phyloP scores from a whole-genome alignment of 148 eudicot genomes.

The Drosera capensis region DNA sequence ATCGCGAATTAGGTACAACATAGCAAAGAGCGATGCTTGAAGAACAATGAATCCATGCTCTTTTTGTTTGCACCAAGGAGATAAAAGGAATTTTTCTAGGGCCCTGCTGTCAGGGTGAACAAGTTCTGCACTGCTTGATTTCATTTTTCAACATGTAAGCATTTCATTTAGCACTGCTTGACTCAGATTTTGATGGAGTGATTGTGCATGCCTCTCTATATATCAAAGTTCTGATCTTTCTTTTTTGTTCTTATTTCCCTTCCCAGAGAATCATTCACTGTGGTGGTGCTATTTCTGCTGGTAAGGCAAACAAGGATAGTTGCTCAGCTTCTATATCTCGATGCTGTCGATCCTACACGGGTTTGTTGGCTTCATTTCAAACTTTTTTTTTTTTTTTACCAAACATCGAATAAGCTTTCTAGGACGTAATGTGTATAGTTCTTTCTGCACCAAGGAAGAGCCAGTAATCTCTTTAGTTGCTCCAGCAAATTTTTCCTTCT shows the following conservation, averaged over 20 bases:
- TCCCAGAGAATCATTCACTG: conserved; percentile 95
- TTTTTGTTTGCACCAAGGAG: too few species aligned
- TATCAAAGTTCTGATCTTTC: neutral
- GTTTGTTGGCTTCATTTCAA: conserved; percentile 14
- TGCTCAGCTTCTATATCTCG: conserved; percentile 85
- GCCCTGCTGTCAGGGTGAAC: too few species aligned
- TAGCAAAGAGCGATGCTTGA: too few species aligned
- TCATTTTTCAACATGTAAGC: conserved; percentile 73
- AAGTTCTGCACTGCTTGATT: too few species aligned
- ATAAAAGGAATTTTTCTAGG: too few species aligned
- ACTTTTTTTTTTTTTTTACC: too few species aligned
- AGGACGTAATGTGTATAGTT: too few species aligned
- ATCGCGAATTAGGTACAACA: too few species aligned
- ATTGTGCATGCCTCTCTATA: neutral
- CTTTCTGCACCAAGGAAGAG: too few species aligned
- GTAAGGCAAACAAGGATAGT: conserved; percentile 87
- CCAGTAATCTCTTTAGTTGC: too few species aligned
- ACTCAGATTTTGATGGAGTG: neutral
- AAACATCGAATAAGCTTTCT: neutral
- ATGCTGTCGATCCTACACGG: conserved; percentile 85
- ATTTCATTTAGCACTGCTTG: neutral
- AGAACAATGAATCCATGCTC: too few species aligned
- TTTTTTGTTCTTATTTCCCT: conserved; percentile 1
- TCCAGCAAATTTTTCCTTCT: too few species aligned
- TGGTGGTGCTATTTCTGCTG: conserved; percentile 88